Percentiles rank a stretch among this genome's conserved stretches.
Evolutionary conservation across 2,329 filamentous ascomycete species (phyloP).

Genomic region (Fusarium coicis): DNA sequence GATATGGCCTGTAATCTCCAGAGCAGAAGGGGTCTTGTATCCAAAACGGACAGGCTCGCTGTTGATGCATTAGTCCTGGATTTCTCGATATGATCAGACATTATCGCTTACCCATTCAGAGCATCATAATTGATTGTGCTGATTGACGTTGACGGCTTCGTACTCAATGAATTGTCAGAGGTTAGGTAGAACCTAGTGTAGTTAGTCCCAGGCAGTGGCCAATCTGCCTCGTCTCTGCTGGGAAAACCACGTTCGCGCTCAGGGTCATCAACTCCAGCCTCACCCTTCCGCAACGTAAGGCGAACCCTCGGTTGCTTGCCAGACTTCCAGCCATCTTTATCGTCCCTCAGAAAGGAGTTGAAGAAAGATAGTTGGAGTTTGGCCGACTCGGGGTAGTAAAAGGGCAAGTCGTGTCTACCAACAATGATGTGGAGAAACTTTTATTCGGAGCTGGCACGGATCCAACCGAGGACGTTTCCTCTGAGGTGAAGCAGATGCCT

Average conservation of each 20-base stretch:
- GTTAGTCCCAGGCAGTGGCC: constrained; percentile 73
- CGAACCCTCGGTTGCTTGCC: constrained; percentile 68
- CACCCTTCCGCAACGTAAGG: constrained; percentile 70
- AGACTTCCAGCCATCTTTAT: constrained; percentile 67
- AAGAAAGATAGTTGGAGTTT: constrained; percentile 74
- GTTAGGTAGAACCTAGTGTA: constrained; percentile 72
- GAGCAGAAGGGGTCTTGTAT: constrained; percentile 68
- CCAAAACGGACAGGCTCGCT: constrained; percentile 58
- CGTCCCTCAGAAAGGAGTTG: constrained; percentile 77
- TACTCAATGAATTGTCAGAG: constrained; percentile 51
- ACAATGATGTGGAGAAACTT: constrained; percentile 77
- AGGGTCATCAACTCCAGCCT: constrained; percentile 73
- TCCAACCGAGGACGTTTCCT: constrained; percentile 75
- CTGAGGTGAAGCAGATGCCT: constrained; percentile 72
- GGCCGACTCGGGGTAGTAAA: constrained; percentile 76
- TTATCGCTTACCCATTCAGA: constrained; percentile 39
- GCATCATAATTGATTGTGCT: neutral
- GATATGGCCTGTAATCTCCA: constrained; percentile 76
- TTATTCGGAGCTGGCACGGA: constrained; percentile 69
- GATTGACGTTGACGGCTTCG: neutral
- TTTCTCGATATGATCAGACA: constrained; percentile 61
- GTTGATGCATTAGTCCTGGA: fast-evolving
- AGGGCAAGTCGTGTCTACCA: constrained; percentile 76
- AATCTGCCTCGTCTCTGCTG: constrained; percentile 67
- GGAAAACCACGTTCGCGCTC: constrained; percentile 65